Evolutionary conservation across 306 rosid species (phyloP), one percentile per base, ranked within the genome.

Genomic region (Inga oerstediana): DNA sequence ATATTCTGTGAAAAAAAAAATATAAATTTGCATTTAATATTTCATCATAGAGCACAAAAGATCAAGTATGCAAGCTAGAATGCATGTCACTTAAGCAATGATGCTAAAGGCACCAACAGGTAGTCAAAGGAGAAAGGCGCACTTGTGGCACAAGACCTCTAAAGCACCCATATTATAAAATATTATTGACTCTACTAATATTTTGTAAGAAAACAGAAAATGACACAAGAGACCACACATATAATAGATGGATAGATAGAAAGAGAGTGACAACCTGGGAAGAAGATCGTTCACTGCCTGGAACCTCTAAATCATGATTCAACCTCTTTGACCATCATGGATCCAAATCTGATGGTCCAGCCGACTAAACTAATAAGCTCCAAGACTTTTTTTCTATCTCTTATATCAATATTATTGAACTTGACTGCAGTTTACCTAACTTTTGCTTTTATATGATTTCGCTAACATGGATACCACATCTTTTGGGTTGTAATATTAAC

Each of bases 1-100:
- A 94, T 88, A 93, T 94, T 97, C 99, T 97, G 97, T 83, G 87
- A 39, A 75, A 45, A 75, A 72, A 39, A 2, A 58, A 2, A 10
- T 20, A 81, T 30, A 79, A 65, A 54, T 76, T 65, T 68, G 32
- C 32, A 83, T 72, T 83, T 41, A 35, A 83, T 76, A 80, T 56
- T 64, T 76, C n/a, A 56, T 10, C 10, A 56, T 69, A 34, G 22
- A 3, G 58, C 66, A 41, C 34, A 79, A 70, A 79, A 82, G 37
- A 48, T 79, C 22, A 22, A 51, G 52, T 48, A 43, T 7, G 8
- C 10, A 62, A 66, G 35, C 54, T 20, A 64, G 16, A 48, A 68
- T 41, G 46, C 37, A 35, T 41, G 45, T 69, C 70, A 78, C 72
- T 67, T 17, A 17, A 52, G 17, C 37, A 62, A 27, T 27, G 68